Conservation (phyloP, 2,329 filamentous ascomycete genomes). For the Fusarium stilboides region DNA sequence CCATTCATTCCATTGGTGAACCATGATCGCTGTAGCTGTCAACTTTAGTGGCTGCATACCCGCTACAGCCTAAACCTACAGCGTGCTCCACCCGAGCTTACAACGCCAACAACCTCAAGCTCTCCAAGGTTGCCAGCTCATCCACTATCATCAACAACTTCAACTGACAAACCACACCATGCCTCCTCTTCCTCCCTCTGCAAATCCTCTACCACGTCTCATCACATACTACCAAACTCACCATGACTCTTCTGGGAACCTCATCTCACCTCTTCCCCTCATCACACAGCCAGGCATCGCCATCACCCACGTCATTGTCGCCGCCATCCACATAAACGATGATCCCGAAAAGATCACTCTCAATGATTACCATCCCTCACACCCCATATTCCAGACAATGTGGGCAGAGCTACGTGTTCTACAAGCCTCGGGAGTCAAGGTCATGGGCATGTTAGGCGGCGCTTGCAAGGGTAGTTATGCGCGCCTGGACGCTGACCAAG, state of each 20-base stretch:
- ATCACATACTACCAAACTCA: conserved; percentile 71
- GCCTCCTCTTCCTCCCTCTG: conserved; percentile 52
- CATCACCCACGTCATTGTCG: conserved; percentile 86
- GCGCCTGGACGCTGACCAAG: conserved; percentile 68
- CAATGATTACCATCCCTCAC: conserved; percentile 82
- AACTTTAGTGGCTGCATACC: conserved; percentile 31
- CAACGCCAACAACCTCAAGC: conserved; percentile 6
- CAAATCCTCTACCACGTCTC: conserved; percentile 61
- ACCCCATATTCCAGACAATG: conserved; percentile 77
- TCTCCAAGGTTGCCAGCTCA: conserved; percentile 13
- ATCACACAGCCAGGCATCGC: conserved; percentile 63
- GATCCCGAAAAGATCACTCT: conserved; percentile 77
- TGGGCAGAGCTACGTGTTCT: conserved; percentile 84
- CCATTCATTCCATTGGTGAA: too few relatives aligned
- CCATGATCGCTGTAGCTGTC: neutral
- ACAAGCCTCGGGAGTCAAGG: conserved; percentile 81
- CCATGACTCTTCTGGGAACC: conserved; percentile 60
- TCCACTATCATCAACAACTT: conserved; percentile 12
- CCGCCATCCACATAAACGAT: conserved; percentile 86
- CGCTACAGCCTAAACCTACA: conserved; percentile 16
- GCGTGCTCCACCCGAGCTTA: conserved; percentile 29
- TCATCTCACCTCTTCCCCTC: conserved; percentile 69
- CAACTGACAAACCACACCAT: conserved; percentile 36
- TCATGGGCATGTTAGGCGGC: conserved; percentile 90
- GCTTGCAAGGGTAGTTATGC: conserved; percentile 81